phyloP scores from a whole-genome alignment of 2,329 filamentous ascomycete genomes.

The Hypoxylon sp. region DNA sequence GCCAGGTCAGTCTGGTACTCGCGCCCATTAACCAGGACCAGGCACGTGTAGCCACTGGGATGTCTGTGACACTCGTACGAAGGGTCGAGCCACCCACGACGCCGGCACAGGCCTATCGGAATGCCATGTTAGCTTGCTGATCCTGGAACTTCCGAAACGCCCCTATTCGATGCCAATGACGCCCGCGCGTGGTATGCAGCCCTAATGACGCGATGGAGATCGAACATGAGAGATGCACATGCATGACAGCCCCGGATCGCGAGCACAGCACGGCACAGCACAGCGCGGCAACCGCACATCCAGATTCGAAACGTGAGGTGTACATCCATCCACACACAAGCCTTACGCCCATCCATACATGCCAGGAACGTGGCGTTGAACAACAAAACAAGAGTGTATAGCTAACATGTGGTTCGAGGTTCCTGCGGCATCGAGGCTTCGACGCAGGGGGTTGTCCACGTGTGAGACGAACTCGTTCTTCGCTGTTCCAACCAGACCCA shows the following conservation, averaged over 20 bases:
- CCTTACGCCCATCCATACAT: conserved; percentile 28
- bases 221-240: conserved; percentile 54
- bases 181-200: conserved; percentile 51
- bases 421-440: conserved; percentile 50
- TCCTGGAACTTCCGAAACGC: conserved; percentile 44
- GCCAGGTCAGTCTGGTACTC: conserved; percentile 93
- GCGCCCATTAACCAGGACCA: conserved; percentile 94
- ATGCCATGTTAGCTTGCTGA: conserved; percentile 53
- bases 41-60: conserved; percentile 84
- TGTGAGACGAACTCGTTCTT: conserved; percentile 56
- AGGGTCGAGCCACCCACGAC: conserved; percentile 93
- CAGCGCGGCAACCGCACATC: conserved; percentile 5
- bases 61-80: conserved; percentile 86
- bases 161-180: conserved; percentile 47
- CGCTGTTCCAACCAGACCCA: conserved; percentile 51
- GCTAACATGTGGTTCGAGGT: conserved; percentile 37
- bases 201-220: conserved; percentile 51
- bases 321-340: conserved; percentile 27
- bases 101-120: conserved; percentile 86
- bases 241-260: conserved; percentile 54
- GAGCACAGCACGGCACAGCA: conserved; percentile 18
- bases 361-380: conserved; percentile 51
- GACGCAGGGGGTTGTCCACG: conserved; percentile 56
- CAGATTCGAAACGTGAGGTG: conserved; percentile 43
- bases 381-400: conserved; percentile 25